Conservation (phyloP, 1,284 basidiomycete species). For the Microbotryomycetes sp. region DNA sequence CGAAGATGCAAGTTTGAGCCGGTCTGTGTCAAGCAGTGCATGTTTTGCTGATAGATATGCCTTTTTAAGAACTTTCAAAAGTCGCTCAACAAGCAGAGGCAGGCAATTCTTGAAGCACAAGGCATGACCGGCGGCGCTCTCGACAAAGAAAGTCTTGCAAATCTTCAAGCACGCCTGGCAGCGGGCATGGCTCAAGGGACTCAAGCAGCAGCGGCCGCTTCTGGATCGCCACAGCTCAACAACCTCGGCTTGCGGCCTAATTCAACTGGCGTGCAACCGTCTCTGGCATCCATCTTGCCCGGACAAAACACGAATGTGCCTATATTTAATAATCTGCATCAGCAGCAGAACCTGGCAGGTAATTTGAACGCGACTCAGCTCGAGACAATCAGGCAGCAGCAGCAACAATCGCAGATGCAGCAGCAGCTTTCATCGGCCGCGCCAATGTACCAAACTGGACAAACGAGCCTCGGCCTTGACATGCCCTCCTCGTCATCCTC, state of each 20-base stretch:
- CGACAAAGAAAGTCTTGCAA: not conserved
- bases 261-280: not conserved
- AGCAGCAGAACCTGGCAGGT: too few relatives aligned
- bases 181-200: not conserved
- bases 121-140: not conserved
- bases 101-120: slow-evolving; percentile 15
- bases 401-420: not conserved
- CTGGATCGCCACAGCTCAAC: not conserved
- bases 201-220: not conserved
- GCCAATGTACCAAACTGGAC: not conserved
- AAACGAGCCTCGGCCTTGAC: not conserved
- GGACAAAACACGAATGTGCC: not conserved
- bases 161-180: not conserved
- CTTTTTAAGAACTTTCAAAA: slow-evolving; percentile 4
- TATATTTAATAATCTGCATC: not conserved
- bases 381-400: too few relatives aligned
- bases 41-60: not conserved
- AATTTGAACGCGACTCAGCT: too few relatives aligned
- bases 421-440: not conserved
- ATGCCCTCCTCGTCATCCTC: slow-evolving; percentile 3
- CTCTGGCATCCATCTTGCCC: not conserved
- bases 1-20: slow-evolving; percentile 25
- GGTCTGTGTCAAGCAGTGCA: not conserved
- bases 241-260: too few relatives aligned
- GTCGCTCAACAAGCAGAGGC: slow-evolving; percentile 15